Conservation (phyloP, 257 asterid species). For the Cynanchum wilfordii region DNA sequence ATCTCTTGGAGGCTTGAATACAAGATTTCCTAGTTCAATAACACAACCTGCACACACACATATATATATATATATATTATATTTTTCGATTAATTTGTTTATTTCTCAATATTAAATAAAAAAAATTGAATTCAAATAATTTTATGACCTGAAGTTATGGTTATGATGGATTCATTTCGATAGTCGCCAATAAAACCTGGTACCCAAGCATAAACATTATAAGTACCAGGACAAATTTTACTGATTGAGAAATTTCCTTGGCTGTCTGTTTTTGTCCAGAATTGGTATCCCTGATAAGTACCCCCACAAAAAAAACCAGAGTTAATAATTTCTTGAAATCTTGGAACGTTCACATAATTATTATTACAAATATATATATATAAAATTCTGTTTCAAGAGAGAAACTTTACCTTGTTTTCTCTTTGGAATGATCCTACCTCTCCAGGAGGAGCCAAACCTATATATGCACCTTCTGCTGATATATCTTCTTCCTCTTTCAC, state of each 20-base stretch:
- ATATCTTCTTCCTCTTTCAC: slow-evolving; percentile 38
- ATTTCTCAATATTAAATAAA: not conserved
- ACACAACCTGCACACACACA: slow-evolving; percentile 14
- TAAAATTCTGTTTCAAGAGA: not conserved
- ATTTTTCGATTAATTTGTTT: not conserved
- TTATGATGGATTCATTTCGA: slow-evolving; percentile 36
- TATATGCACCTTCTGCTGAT: slow-evolving; percentile 61
- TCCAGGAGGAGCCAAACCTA: slow-evolving; percentile 84
- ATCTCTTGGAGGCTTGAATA: slow-evolving; percentile 57
- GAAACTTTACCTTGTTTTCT: slow-evolving; percentile 75
- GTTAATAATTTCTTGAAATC: slow-evolving; percentile 10
- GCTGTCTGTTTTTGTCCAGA: slow-evolving; percentile 52
- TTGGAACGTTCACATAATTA: not conserved
- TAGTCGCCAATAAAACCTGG: slow-evolving; percentile 84
- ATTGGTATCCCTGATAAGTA: slow-evolving; percentile 62
- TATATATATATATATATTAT: too few relatives aligned
- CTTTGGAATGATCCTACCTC: slow-evolving; percentile 73
- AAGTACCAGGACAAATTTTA: slow-evolving; percentile 47
- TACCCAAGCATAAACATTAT: slow-evolving; percentile 75
- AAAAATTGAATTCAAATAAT: not conserved
- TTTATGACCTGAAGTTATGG: slow-evolving; percentile 52
- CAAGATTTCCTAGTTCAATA: slow-evolving; percentile 36
- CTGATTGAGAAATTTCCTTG: slow-evolving; percentile 54
- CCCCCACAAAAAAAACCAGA: not conserved
- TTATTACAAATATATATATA: too few relatives aligned